These are phyloP conservation scores for Saturnispora hagleri DNA, from an alignment of 805 yeast genomes.

Conservation along the genomic window DNA sequence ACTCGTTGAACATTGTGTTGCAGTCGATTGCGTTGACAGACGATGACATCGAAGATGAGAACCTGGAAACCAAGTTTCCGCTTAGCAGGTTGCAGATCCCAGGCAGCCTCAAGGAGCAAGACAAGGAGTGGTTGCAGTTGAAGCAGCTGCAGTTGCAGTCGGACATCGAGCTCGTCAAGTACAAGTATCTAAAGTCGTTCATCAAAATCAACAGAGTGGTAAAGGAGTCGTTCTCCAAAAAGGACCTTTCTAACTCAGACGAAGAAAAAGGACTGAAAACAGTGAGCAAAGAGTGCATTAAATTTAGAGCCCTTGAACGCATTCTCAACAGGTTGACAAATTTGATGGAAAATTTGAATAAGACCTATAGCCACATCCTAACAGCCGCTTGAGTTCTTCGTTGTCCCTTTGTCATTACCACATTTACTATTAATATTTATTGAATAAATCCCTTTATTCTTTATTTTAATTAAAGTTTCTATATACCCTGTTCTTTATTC, in stretches of 20 bases:
- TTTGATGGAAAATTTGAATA: conserved; percentile 16
- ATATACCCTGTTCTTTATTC: background rate
- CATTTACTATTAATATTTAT: background rate
- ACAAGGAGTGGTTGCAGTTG: conserved; percentile 14
- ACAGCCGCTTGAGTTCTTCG: background rate
- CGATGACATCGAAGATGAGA: conserved; percentile 6
- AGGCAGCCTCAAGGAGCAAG: background rate
- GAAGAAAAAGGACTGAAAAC: conserved; percentile 20
- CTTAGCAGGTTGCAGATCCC: conserved; percentile 8
- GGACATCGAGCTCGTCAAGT: conserved; percentile 22
- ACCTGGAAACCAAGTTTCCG: background rate
- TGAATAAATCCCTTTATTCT: background rate
- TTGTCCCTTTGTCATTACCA: too few relatives aligned
- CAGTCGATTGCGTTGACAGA: conserved; percentile 7
- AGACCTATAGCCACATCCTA: background rate
- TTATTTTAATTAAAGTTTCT: background rate
- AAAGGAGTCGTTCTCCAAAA: conserved; percentile 20
- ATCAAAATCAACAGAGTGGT: conserved; percentile 20
- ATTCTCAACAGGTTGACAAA: conserved; percentile 12
- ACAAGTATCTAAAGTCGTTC: conserved; percentile 21
- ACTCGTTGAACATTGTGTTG: conserved; percentile 4
- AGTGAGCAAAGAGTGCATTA: conserved; percentile 19
- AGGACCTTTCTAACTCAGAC: conserved; percentile 16
- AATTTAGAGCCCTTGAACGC: conserved; percentile 19
- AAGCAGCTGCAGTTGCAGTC: conserved; percentile 21